Evolutionary conservation across 73 alveolate genomes (phyloP), one percentile per base, ranked within the genome.

Genomic region (Symbiodinium pilosum): DNA sequence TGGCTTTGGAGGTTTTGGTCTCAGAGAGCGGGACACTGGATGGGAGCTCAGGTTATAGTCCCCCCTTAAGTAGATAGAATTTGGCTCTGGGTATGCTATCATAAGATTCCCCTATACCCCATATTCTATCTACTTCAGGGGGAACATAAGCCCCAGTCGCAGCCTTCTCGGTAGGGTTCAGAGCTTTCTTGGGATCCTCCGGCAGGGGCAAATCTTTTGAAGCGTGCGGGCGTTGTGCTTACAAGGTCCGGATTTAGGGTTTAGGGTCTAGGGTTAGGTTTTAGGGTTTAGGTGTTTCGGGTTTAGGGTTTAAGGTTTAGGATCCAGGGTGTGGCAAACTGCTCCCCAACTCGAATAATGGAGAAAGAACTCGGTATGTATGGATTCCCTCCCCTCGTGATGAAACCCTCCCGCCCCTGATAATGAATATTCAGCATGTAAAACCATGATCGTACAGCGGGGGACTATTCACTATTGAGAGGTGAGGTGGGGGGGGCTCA

Each of bases 141-240:
- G n/a, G n/a, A n/a, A n/a, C n/a, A n/a, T n/a, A n/a, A n/a, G n/a
- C n/a, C 52, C 99, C 52, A 38, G 43, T 34, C 20, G 40, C 43
- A 4, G 84, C 92, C 98, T 75, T 77, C 91, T 93, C 98, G 11
- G 92, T 73, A 30, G 98, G 98, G 43, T 93, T 93, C 69, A 93
- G 16, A 34, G 98, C 98, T 41, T 93, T 93, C 92, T 93, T 93
- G 43, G 98, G 98, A 12, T 93, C 98, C 97, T 88, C 38, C 41
- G 43, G 18, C 59, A 47, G 59, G 21, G 59, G 59, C 6, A 47
- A n/a, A n/a, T n/a, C n/a, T n/a, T n/a, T 54, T 54, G 71, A 54
- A 21, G 71, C 16, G 26, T 4, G 18, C 4, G 26, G 38, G 38
- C 77, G 32, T 12, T 28, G 38, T 9, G 5, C 77, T 59, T 59